Evolutionary conservation across 169 alveolate genomes (phyloP), one percentile per base, ranked within the genome.

Genomic region (Cyclospora cayetanensis): DNA sequence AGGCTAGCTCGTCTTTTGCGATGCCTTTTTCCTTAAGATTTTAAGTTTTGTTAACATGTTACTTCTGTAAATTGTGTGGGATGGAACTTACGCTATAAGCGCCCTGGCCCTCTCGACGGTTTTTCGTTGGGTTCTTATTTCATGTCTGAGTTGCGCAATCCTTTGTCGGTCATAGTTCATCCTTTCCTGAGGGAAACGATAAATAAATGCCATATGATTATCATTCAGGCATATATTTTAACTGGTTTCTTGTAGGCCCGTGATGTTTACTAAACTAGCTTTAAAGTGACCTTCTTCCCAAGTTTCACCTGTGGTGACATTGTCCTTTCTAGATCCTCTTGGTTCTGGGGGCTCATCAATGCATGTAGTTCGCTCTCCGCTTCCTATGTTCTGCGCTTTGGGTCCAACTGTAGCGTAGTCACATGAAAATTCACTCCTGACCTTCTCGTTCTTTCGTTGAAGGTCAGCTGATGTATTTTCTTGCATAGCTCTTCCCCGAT

Each of bases 101-200:
- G 79, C 80, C 11, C 80, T 39, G 35, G 92, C 92, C 43, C 77
- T 66, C 27, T 87, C 92, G 29, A 87, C 92, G 37, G 79, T 87
- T 74, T 66, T 66, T 37, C 63, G 25, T n/a, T 87, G 77, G 18
- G 70, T 77, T 1, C 86, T 42, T 9, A 87, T 66, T 68, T 87
- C 77, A 55, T 87, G 79, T 25, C 80, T 66, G 34, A 87, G 79
- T 29, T 87, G 92, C 50, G 84, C 92, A 60, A 87, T 70, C 31
- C 92, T 1, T 87, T 87, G 92, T 53, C 70, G 92, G 77, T 87
- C 92, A 35, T 87, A 87, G 25, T 77, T 37, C 92, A 87, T 31
- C 39, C 92, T 42, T 37, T 87, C 92, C 92, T 87, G 63, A 11
- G 11, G 22, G 29, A 5, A 11, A 34, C 1, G 4, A 27, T 2